A percentile compares a stretch with the other conserved stretches of the same genome.
These are phyloP conservation scores for Nemania sp. DNA, from an alignment of 2,329 filamentous ascomycete species.

Conservation along the genomic window DNA sequence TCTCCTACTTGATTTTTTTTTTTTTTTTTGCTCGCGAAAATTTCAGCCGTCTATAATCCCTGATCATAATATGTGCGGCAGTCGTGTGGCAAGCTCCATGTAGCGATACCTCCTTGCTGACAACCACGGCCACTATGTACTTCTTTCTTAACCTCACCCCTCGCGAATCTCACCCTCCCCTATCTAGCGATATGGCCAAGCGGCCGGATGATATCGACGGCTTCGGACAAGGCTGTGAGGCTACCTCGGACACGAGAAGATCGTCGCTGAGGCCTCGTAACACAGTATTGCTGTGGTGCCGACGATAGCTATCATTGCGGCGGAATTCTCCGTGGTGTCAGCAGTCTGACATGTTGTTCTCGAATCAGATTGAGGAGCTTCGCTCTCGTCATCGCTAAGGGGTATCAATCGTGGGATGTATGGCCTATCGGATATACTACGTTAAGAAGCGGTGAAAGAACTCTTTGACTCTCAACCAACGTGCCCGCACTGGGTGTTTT, in stretches of 20 bases:
- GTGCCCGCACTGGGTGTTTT: neutral
- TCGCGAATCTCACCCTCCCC: constrained; percentile 3
- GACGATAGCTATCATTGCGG: neutral
- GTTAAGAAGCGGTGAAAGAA: neutral
- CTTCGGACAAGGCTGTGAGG: constrained; percentile 22
- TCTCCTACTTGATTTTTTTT: neutral
- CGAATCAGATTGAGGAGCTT: neutral
- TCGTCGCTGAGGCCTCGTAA: constrained; percentile 21
- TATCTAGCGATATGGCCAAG: neutral
- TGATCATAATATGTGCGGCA: constrained; percentile 1
- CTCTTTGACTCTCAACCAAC: neutral
- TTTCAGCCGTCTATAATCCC: constrained; percentile 16
- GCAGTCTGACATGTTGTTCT: constrained; percentile 1
- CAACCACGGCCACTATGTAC: constrained; percentile 3
- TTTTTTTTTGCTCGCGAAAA: neutral
- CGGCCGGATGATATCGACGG: constrained; percentile 10
- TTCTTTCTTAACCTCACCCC: constrained; percentile 13
- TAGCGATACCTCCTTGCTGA: constrained; percentile 14
- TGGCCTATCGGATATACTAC: neutral
- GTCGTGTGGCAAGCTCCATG: constrained; percentile 23
- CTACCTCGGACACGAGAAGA: constrained; percentile 31
- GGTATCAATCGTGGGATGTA: neutral
- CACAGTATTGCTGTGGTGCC: neutral
- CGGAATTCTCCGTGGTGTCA: constrained; percentile 4
- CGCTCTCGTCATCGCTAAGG: constrained; percentile 7